Evolutionary conservation across 2,329 filamentous ascomycete species (phyloP).

Genomic region (Xylaria sp.): DNA sequence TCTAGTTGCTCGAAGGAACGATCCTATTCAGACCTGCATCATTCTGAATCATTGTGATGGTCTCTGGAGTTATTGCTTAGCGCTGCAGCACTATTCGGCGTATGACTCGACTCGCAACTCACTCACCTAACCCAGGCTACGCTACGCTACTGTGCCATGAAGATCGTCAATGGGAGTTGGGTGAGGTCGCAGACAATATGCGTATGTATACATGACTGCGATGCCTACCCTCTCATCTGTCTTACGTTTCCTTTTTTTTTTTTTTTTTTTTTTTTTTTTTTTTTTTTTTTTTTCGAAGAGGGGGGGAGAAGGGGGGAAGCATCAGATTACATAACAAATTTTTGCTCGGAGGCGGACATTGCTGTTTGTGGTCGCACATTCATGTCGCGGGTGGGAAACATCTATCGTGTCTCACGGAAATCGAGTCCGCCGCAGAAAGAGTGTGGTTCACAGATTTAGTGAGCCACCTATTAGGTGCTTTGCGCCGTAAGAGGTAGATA

Average conservation of each 20-base stretch:
- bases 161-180: too few species aligned
- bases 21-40: conserved; percentile 15
- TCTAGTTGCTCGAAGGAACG: background rate
- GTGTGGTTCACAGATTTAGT: too few species aligned
- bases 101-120: conserved; percentile 27
- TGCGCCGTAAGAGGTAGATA: too few species aligned
- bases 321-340: background rate
- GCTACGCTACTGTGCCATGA: background rate
- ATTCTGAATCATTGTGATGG: conserved; percentile 35
- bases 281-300: too few species aligned
- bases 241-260: too few species aligned
- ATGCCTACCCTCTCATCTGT: background rate
- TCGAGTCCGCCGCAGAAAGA: background rate
- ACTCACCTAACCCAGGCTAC: background rate
- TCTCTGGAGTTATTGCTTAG: background rate
- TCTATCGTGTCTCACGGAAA: background rate
- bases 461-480: too few species aligned
- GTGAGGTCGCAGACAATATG: background rate
- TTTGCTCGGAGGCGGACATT: background rate
- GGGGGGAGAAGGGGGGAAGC: too few species aligned
- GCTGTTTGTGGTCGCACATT: conserved; percentile 3
- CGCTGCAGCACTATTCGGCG: conserved; percentile 12
- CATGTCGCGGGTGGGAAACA: background rate
- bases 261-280: too few species aligned
- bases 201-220: background rate